Evolutionary conservation across 495 filamentous ascomycete species (phyloP).

Genomic region (Articulospora tetracladia): DNA sequence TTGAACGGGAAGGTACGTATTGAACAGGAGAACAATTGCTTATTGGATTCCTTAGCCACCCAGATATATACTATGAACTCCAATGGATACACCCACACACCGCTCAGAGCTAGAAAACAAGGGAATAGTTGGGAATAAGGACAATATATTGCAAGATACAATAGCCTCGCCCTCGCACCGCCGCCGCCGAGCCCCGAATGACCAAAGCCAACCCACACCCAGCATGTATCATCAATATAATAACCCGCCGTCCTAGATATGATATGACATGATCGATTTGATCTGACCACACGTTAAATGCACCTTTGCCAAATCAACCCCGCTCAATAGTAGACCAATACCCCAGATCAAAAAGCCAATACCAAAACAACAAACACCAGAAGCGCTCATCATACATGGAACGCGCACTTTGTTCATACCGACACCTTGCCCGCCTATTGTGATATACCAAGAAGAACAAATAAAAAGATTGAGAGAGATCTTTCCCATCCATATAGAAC

Average conservation of each 20-base stretch:
- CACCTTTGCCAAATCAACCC: conserved; percentile 18
- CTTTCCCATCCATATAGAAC: conserved; percentile 24
- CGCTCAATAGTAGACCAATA: conserved; percentile 16
- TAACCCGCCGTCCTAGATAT: conserved; percentile 16
- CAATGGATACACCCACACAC: background rate
- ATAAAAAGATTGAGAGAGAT: conserved; percentile 24
- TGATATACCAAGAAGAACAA: conserved; percentile 10
- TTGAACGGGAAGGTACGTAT: background rate
- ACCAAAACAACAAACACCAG: conserved; percentile 20
- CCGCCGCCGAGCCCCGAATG: conserved; percentile 6
- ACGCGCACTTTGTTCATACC: conserved; percentile 23
- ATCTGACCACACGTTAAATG: conserved; percentile 21
- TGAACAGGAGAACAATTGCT: background rate
- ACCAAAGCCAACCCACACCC: conserved; percentile 16
- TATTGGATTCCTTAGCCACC: background rate
- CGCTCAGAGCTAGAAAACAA: background rate
- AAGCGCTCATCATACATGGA: conserved; percentile 29
- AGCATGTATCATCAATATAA: conserved; percentile 26
- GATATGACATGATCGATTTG: conserved; percentile 26
- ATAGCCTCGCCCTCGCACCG: background rate
- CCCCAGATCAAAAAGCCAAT: conserved; percentile 18
- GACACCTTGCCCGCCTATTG: conserved; percentile 20
- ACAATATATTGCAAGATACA: conserved; percentile 15
- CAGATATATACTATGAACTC: conserved; percentile 5
- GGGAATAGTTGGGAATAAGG: background rate